A percentile compares a stretch with the other conserved stretches of the same genome.
These are phyloP conservation scores for Apiotrichum sp. DNA, from an alignment of 1,284 basidiomycete genomes.

Conservation along the genomic window DNA sequence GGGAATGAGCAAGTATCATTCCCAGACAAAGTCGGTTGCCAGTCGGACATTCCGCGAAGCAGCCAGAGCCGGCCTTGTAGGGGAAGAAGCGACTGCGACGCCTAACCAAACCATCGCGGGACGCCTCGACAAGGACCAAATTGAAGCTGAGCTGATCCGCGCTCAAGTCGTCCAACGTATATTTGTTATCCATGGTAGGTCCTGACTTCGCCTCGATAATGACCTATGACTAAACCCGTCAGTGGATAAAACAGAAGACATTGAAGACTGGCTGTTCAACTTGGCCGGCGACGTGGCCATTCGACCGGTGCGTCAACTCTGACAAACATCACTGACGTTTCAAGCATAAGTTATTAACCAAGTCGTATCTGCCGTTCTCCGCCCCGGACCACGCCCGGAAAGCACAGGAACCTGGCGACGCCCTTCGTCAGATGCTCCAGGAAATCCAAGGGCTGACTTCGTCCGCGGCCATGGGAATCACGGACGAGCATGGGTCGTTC, in stretches of 20 bases:
- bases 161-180: conserved; percentile 37
- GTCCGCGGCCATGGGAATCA: conserved; percentile 36
- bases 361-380: conserved; percentile 44
- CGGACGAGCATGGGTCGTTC: conserved; percentile 30
- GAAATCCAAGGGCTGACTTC: conserved; percentile 44
- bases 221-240: not conserved
- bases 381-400: conserved; percentile 27
- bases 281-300: conserved; percentile 43
- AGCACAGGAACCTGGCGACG: conserved; percentile 20
- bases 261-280: conserved; percentile 46
- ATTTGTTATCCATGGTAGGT: conserved; percentile 41
- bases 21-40: conserved; percentile 27
- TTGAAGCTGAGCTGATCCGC: conserved; percentile 39
- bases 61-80: conserved; percentile 27
- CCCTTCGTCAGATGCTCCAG: conserved; percentile 44
- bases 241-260: conserved; percentile 46
- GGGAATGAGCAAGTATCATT: conserved; percentile 39
- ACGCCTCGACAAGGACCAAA: conserved; percentile 28
- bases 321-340: not conserved
- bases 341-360: conserved; percentile 42
- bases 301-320: conserved; percentile 33
- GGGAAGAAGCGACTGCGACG: not conserved
- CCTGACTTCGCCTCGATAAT: too few relatives aligned
- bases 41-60: conserved; percentile 34
- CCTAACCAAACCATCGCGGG: not conserved